Base-by-base conservation (phyloP, 495 filamentous ascomycete genomes). In the Podospora appendiculata region DNA sequence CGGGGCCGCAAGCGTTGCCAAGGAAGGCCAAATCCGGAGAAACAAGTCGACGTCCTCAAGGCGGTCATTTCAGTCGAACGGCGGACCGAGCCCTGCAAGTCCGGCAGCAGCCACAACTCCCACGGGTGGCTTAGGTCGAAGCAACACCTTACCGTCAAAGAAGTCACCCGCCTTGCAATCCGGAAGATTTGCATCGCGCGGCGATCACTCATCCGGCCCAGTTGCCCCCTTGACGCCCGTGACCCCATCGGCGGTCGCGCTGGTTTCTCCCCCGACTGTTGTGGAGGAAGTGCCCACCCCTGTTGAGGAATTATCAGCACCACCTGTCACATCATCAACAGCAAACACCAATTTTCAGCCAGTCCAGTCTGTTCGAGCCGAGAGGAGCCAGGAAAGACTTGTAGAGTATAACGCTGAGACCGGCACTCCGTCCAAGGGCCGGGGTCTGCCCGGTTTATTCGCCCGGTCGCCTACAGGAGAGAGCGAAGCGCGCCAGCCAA, bases 91-190 rank as follows among this genome's bases (percentile, higher is more conserved):
- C 51, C 88, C 89, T 4, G 79, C 77, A 9, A 89, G 85, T 44
- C 87, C 88, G 8, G 78, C 80, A 1, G 77, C 80, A 8, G 64
- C 70, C 6, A 54, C 69, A 6, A 76, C 69, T 5, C 70, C 74
- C 8, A 74, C 72, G 25, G 75, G 80, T 54, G 89, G 89, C 8
- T 77, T 98, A 38, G 85, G 87, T 54, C 78, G 93, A 58, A 96
- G 91, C 69, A 98, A 97, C 68, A 98, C 93, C 8, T 70, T 96
- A 14, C 93, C 93, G n/a, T 92, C 90, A 2, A 93, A 94, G 65
- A 88, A 83, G 71, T 90, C 92, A 1, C 88, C 91, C 14, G 83
- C 78, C 11, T 58, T 92, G 19, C 70, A 78, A 16, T 71, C 79
- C 5, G 70, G 72, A 9, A 69, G 72, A 33, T 77, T 83, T 19